phyloP scores from a whole-genome alignment of 164 flowering plant genomes.

The Litsea cubeba region DNA sequence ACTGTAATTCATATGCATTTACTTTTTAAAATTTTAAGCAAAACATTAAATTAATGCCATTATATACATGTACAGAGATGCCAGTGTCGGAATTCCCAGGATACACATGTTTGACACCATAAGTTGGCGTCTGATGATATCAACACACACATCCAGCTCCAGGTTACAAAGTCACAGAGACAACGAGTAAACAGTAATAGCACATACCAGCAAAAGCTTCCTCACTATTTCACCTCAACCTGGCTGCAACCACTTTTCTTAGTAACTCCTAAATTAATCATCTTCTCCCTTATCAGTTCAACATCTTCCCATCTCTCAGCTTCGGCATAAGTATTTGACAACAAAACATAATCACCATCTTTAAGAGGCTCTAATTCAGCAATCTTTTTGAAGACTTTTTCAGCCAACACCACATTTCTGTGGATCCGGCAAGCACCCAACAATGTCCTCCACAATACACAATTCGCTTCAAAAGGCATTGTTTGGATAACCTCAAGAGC shows the following conservation, averaged over 20 bases:
- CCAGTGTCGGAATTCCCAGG: no score
- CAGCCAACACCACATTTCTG: constrained; percentile 38
- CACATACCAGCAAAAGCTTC: not conserved
- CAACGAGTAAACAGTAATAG: no score
- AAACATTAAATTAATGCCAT: no score
- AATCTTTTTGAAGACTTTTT: constrained; percentile 30
- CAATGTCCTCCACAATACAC: constrained; percentile 46
- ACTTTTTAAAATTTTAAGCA: no score
- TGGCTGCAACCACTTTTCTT: constrained; percentile 42
- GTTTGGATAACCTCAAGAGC: constrained; percentile 31
- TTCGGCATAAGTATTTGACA: constrained; percentile 50
- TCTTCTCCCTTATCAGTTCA: constrained; percentile 33
- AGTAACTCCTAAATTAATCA: constrained; percentile 29
- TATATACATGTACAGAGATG: no score
- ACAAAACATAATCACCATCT: constrained; percentile 41
- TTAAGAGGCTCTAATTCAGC: constrained; percentile 25
- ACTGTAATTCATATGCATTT: no score
- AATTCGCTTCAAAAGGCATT: constrained; percentile 31
- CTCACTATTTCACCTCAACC: constrained; percentile 14
- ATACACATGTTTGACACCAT: no score
- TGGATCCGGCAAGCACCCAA: constrained; percentile 45
- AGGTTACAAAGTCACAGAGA: no score
- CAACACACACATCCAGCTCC: no score
- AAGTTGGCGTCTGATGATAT: no score
- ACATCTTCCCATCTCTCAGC: constrained; percentile 45